Evolutionary conservation across 805 yeast genomes (phyloP).

Genomic region (Helenozyma baotianmanensis): DNA sequence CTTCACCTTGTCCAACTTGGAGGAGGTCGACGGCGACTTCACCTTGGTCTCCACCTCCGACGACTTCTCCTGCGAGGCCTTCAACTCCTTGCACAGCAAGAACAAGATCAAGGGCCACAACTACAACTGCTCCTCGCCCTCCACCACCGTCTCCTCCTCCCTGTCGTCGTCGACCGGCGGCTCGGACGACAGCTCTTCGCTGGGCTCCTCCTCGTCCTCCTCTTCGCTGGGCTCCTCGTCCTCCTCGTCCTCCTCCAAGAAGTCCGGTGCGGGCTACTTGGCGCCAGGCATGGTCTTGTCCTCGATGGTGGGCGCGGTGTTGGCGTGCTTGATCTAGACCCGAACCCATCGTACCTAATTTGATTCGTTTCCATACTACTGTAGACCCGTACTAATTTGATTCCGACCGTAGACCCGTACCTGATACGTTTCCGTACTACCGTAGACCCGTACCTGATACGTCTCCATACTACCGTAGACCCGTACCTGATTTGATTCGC

Average conservation of each 20-base stretch:
- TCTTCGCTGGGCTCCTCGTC: slow-evolving; percentile 11
- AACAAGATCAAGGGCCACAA: slow-evolving; percentile 41
- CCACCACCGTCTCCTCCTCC: slow-evolving; percentile 18
- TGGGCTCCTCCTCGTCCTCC: slow-evolving; percentile 19
- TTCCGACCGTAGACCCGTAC: too few relatives aligned
- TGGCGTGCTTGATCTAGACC: slow-evolving; percentile 29
- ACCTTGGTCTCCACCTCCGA: slow-evolving; percentile 28
- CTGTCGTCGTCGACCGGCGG: slow-evolving; percentile 7
- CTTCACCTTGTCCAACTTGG: slow-evolving; percentile 34
- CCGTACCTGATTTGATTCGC: too few relatives aligned
- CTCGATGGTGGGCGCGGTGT: slow-evolving; percentile 21
- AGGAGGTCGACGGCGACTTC: slow-evolving; percentile 41
- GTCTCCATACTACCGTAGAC: too few relatives aligned
- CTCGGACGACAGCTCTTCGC: slow-evolving; percentile 13
- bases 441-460: too few relatives aligned
- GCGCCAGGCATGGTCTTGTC: slow-evolving; percentile 19
- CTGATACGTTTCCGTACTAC: too few relatives aligned
- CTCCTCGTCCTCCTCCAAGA: slow-evolving; percentile 15
- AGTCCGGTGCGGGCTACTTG: slow-evolving; percentile 16
- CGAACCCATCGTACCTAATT: too few relatives aligned
- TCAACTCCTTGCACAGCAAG: slow-evolving; percentile 27
- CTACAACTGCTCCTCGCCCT: slow-evolving; percentile 37
- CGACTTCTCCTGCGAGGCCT: slow-evolving; percentile 34
- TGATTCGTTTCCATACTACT: too few relatives aligned
- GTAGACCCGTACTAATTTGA: too few relatives aligned